These are phyloP conservation scores for Kodamaea nitidulidarum DNA, from an alignment of 805 yeast genomes.

Conservation along the genomic window DNA sequence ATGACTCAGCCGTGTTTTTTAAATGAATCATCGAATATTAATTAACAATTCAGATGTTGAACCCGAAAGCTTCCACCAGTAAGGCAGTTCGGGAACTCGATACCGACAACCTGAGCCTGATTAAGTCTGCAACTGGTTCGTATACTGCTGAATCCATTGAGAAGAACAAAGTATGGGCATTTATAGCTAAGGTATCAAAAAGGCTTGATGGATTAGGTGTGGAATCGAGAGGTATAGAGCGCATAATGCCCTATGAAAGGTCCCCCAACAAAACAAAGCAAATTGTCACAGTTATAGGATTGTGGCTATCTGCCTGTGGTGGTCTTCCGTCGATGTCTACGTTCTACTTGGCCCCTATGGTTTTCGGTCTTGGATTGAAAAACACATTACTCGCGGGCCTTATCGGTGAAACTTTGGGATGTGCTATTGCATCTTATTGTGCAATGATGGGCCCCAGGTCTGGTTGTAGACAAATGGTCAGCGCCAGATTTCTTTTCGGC, in stretches of 20 bases:
- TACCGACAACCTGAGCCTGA: not conserved
- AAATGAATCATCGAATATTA: not conserved
- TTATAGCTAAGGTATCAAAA: conserved; percentile 7
- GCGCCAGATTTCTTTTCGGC: conserved; percentile 76
- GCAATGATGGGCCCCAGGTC: conserved; percentile 87
- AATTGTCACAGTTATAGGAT: conserved; percentile 52
- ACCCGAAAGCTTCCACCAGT: not conserved
- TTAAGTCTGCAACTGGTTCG: not conserved
- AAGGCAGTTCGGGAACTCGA: not conserved
- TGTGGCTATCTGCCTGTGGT: conserved; percentile 85
- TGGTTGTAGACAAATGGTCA: conserved; percentile 86
- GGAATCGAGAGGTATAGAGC: conserved; percentile 76
- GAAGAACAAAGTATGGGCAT: not conserved
- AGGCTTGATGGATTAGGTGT: conserved; percentile 53
- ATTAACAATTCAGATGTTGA: not conserved
- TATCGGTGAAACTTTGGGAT: conserved; percentile 63
- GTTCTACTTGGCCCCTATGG: conserved; percentile 67
- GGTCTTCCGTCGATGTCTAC: conserved; percentile 89
- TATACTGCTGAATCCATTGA: not conserved
- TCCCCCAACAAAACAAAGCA: conserved; percentile 32
- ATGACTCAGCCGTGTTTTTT: too few species aligned
- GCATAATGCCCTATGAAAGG: conserved; percentile 65
- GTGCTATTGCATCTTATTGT: conserved; percentile 76
- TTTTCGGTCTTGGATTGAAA: conserved; percentile 64
- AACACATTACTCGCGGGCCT: conserved; percentile 62